Evolutionary conservation across 2,329 filamentous ascomycete genomes (phyloP).

Genomic region (Penicillium sp.): DNA sequence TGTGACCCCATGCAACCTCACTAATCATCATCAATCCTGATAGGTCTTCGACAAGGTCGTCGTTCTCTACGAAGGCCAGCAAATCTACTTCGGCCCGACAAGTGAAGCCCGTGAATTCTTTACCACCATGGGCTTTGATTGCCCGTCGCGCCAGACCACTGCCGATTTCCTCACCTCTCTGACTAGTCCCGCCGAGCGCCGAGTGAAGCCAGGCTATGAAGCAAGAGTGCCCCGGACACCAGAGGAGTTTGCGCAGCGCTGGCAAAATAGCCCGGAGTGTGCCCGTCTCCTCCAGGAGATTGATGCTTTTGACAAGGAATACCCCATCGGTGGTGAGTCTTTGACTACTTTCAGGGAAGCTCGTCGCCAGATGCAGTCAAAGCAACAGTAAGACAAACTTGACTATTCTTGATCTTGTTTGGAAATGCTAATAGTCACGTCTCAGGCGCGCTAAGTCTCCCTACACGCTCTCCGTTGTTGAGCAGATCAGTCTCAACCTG

Average conservation of each 20-base stretch:
- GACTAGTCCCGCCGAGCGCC: constrained; percentile 62
- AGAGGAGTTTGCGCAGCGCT: constrained; percentile 59
- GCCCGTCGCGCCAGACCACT: constrained; percentile 63
- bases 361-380: neutral
- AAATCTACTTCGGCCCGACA: constrained; percentile 71
- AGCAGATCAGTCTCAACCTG: neutral
- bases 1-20: neutral
- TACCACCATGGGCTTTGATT: constrained; percentile 65
- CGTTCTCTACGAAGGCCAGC: constrained; percentile 69
- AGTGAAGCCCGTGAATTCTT: constrained; percentile 63
- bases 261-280: neutral
- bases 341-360: neutral
- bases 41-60: constrained; percentile 64
- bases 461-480: neutral
- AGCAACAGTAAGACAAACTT: neutral
- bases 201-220: constrained; percentile 58
- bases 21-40: neutral
- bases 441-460: neutral
- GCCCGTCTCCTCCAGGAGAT: neutral
- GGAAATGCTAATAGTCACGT: neutral
- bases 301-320: neutral
- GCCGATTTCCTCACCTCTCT: constrained; percentile 68
- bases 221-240: constrained; percentile 62
- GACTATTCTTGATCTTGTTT: neutral
- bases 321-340: neutral